These are phyloP conservation scores for Colletotrichum sp. DNA, from an alignment of 2,329 filamentous ascomycete genomes.

Conservation along the genomic window DNA sequence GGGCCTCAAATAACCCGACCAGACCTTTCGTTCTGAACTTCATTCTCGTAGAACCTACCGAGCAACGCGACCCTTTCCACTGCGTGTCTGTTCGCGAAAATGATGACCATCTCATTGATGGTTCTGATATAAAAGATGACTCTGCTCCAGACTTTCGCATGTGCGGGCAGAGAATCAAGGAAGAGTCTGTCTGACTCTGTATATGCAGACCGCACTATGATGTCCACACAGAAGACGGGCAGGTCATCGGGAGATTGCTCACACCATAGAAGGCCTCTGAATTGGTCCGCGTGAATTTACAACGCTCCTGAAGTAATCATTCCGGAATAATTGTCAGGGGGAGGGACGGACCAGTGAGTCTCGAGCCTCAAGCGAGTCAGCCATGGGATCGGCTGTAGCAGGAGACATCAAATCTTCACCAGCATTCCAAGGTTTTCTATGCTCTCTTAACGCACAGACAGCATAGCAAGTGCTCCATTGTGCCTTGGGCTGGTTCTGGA, in stretches of 20 bases:
- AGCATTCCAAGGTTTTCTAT: not conserved
- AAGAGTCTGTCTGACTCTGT: too few relatives aligned
- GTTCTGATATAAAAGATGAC: fast-evolving
- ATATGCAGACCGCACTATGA: not conserved
- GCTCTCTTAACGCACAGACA: not conserved
- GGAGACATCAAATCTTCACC: not conserved
- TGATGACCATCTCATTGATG: fast-evolving
- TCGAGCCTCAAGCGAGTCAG: not conserved
- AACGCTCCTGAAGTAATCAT: not conserved
- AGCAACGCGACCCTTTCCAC: fast-evolving
- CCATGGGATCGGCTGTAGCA: fast-evolving
- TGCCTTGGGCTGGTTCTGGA: not conserved
- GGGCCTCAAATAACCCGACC: fast-evolving
- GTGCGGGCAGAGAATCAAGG: not conserved
- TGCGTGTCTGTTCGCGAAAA: fast-evolving
- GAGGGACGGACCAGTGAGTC: not conserved
- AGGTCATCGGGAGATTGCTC: too few relatives aligned
- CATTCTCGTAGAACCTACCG: fast-evolving
- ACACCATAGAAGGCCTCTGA: not conserved
- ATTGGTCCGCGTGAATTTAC: fast-evolving
- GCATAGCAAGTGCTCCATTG: fast-evolving
- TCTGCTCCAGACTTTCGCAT: not conserved
- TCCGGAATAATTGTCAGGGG: fast-evolving
- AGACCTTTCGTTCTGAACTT: not conserved
- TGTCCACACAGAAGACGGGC: not conserved